These are phyloP conservation scores for Penicillium pulvis DNA, from an alignment of 495 filamentous ascomycete species.

Conservation along the genomic window DNA sequence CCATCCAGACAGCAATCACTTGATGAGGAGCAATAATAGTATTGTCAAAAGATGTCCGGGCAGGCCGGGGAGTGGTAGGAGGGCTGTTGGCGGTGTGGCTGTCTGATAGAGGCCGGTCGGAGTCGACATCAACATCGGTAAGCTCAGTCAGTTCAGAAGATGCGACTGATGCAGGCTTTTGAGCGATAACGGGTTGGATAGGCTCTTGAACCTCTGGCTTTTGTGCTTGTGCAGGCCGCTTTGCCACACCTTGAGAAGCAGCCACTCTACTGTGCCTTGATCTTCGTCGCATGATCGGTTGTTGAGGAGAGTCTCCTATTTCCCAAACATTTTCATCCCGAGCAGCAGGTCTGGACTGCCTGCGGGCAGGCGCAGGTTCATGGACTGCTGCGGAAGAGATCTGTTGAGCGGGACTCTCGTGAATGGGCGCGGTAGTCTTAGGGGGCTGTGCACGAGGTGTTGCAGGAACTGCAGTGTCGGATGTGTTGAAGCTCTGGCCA, in stretches of 20 bases:
- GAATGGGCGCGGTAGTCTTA: conserved; percentile 20
- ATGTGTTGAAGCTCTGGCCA: conserved; percentile 33
- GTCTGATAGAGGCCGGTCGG: conserved; percentile 15
- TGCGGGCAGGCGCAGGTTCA: conserved; percentile 15
- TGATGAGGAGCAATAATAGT: conserved; percentile 43
- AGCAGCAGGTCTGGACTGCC: conserved; percentile 28
- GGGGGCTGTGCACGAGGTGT: conserved; percentile 31
- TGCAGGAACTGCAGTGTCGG: conserved; percentile 35
- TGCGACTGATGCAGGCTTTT: conserved; percentile 1
- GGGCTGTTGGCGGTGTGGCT: conserved; percentile 10
- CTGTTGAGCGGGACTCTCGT: conserved; percentile 16
- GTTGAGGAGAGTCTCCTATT: conserved; percentile 37
- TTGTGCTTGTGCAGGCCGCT: conserved; percentile 13
- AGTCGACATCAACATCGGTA: conserved; percentile 18
- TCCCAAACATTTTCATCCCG: conserved; percentile 43
- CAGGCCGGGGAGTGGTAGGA: conserved; percentile 18
- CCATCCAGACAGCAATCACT: conserved; percentile 54
- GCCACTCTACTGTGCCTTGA: conserved; percentile 21
- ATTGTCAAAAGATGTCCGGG: conserved; percentile 9
- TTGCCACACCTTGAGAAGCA: conserved; percentile 13
- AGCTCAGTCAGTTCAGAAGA: conserved; percentile 19
- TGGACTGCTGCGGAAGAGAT: conserved; percentile 6
- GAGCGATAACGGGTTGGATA: conserved; percentile 12
- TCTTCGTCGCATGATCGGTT: conserved; percentile 25
- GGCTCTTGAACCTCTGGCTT: conserved; percentile 10